These are phyloP conservation scores for Quercus agrifolia DNA, from an alignment of 306 rosid species.

Conservation along the genomic window DNA sequence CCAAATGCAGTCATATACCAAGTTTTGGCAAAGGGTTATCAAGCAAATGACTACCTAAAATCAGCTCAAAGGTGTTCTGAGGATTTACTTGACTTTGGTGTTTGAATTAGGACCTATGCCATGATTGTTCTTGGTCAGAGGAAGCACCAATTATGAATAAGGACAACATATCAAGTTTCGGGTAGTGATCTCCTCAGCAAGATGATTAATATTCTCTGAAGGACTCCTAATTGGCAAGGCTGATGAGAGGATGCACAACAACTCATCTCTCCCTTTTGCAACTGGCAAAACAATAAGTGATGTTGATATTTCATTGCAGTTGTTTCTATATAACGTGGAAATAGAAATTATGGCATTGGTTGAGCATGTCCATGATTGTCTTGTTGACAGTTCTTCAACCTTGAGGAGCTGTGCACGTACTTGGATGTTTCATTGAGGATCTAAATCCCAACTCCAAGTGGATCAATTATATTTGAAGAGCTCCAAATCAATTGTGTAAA, in stretches of 20 bases:
- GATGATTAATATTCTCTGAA: neutral
- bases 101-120: neutral
- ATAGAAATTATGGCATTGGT: neutral
- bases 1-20: slow-evolving; percentile 24
- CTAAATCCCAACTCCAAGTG: neutral
- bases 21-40: slow-evolving; percentile 46
- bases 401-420: neutral
- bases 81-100: slow-evolving; percentile 20
- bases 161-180: neutral
- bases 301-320: neutral
- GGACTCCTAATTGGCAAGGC: neutral
- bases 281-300: neutral
- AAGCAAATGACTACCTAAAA: slow-evolving; percentile 32
- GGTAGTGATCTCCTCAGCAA: slow-evolving; percentile 1
- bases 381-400: neutral
- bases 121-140: neutral
- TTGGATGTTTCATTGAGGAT: neutral
- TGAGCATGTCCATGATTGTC: neutral
- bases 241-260: neutral
- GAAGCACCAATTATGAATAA: neutral
- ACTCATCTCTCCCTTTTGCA: neutral
- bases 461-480: neutral
- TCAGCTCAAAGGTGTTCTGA: slow-evolving; percentile 34
- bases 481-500: neutral
- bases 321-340: neutral